Evolutionary conservation across 2,329 filamentous ascomycete species (phyloP), one percentile per base, ranked within the genome.

Genomic region (Beauveria rudraprayagi): DNA sequence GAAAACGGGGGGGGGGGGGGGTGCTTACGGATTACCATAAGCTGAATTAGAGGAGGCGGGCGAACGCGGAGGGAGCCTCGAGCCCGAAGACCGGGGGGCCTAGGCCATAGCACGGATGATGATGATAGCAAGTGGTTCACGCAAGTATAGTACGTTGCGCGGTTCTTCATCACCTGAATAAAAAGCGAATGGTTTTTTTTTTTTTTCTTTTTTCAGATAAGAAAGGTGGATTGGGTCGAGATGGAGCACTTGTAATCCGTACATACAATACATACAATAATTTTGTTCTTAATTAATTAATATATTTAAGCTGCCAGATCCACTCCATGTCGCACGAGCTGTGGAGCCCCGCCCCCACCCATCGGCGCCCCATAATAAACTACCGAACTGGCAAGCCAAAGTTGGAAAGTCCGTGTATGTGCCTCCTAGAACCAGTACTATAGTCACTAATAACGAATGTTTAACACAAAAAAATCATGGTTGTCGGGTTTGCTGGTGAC

Each of bases 11-110:
- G 22, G 22, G n/a, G n/a, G n/a, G n/a, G n/a, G n/a, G n/a, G n/a
- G n/a, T n/a, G n/a, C n/a, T n/a, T n/a, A n/a, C n/a, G n/a, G 57
- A 50, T 47, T 47, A 40, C 57, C 28, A 54, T 54, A 53, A 60
- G 57, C 50, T 48, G 48, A 60, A 54, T 60, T 41, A 60, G 57
- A 60, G 24, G 4, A 51, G 24, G 9, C 46, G 16, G 6, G 34
- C 28, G n/a, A 19, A 19, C n/a, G 5, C 19, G 10, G 10, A 47
- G n/a, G 19, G 46, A 11, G 16, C 5, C n/a, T 56, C n/a, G 24
- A 46, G 22, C 41, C 17, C 17, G 26, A 56, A 7, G 52, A 22
- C 19, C 43, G 9, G 19, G 19, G 19, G 4, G 7, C 44, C 44
- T 28, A 34, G 30, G 5, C 10, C 3, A 34, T 34, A 14, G 10